Conservation (phyloP, 805 yeast genomes). For the Ogataea corticis region DNA sequence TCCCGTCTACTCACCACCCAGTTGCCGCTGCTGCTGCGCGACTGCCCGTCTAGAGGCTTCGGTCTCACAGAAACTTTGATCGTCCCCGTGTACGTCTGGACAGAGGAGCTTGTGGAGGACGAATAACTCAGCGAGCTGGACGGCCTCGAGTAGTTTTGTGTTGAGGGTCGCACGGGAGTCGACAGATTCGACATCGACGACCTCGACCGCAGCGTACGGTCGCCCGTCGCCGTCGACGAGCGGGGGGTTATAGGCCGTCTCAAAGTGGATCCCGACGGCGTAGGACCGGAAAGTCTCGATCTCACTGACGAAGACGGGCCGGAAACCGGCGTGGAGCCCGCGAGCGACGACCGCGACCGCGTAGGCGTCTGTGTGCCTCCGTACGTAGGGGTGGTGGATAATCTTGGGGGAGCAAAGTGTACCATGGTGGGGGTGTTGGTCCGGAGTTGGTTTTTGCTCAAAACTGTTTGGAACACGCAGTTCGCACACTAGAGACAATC, state of each 20-base stretch:
- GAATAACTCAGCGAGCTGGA: slow-evolving; percentile 22
- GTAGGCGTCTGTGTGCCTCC: slow-evolving; percentile 16
- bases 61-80: slow-evolving; percentile 79
- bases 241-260: slow-evolving; percentile 23
- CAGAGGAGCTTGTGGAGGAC: slow-evolving; percentile 1
- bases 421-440: slow-evolving; percentile 9
- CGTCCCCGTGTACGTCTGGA: slow-evolving; percentile 55
- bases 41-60: slow-evolving; percentile 49
- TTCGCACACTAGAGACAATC: too few relatives aligned
- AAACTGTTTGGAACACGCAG: too few relatives aligned
- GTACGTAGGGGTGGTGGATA: slow-evolving; percentile 16
- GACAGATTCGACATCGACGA: slow-evolving; percentile 22
- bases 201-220: slow-evolving; percentile 18
- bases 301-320: slow-evolving; percentile 18
- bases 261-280: slow-evolving; percentile 17
- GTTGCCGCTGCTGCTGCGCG: slow-evolving; percentile 21
- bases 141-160: slow-evolving; percentile 15
- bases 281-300: slow-evolving; percentile 22
- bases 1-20: slow-evolving; percentile 47
- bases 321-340: slow-evolving; percentile 13
- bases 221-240: slow-evolving; percentile 3
- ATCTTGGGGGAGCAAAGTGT: slow-evolving; percentile 19
- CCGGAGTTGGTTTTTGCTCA: too few relatives aligned
- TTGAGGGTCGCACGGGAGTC: slow-evolving; percentile 20
- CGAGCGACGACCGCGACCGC: slow-evolving; percentile 14